phyloP scores from a whole-genome alignment of 805 yeast genomes.

The Candida parachauliodes region DNA sequence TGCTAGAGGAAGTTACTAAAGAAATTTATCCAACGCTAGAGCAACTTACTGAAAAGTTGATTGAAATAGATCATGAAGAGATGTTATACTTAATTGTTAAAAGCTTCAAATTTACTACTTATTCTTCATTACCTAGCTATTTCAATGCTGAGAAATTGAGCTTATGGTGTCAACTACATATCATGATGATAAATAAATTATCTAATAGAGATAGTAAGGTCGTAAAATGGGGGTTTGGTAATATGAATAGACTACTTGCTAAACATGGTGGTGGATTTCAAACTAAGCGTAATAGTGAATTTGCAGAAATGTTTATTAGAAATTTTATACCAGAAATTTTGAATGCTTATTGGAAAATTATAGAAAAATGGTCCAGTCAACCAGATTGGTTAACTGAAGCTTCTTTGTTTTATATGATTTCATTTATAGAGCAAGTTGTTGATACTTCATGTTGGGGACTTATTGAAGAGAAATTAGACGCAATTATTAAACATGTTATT shows the following conservation, averaged over 20 bases:
- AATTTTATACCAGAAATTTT: constrained; percentile 42
- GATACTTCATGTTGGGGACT: constrained; percentile 38
- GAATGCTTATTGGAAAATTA: constrained; percentile 40
- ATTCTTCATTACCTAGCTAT: constrained; percentile 34
- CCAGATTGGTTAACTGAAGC: constrained; percentile 39
- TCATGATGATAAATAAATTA: constrained; percentile 36
- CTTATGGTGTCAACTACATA: constrained; percentile 39
- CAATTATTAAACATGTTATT: constrained; percentile 36
- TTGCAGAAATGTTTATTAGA: constrained; percentile 29
- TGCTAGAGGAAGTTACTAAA: constrained; percentile 34
- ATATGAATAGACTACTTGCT: constrained; percentile 36
- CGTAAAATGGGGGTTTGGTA: constrained; percentile 45
- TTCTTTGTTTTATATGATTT: constrained; percentile 39
- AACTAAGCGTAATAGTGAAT: constrained; percentile 27
- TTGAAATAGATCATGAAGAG: constrained; percentile 23
- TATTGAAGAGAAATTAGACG: constrained; percentile 37
- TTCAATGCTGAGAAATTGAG: constrained; percentile 35
- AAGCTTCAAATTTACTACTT: constrained; percentile 39
- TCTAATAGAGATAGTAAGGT: constrained; percentile 35
- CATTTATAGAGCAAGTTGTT: constrained; percentile 40
- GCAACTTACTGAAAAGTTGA: constrained; percentile 23
- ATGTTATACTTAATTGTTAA: constrained; percentile 40
- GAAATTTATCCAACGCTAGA: constrained; percentile 38
- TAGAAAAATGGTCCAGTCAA: constrained; percentile 38
- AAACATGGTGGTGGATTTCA: constrained; percentile 43